phyloP scores from a whole-genome alignment of 2,329 filamentous ascomycete genomes.

The Talaromyces islandicus region DNA sequence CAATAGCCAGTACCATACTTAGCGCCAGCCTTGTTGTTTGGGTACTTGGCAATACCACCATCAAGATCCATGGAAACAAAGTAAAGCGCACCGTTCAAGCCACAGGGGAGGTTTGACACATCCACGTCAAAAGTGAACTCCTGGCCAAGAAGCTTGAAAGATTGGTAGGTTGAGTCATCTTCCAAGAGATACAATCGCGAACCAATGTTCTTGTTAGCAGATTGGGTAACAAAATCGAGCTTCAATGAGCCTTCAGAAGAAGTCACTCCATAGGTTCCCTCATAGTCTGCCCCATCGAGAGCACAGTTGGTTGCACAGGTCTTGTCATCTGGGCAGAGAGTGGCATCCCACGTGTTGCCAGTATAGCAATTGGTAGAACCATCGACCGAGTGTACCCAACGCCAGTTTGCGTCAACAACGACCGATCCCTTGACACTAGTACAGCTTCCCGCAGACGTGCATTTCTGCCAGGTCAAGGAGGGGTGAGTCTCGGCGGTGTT shows the following conservation, averaged over 20 bases:
- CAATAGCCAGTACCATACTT: slow-evolving; percentile 60
- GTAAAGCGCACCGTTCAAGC: slow-evolving; percentile 67
- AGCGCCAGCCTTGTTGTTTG: slow-evolving; percentile 52
- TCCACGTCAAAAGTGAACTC: slow-evolving; percentile 71
- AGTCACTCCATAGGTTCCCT: slow-evolving; percentile 47
- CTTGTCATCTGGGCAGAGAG: slow-evolving; percentile 43
- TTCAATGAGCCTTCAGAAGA: slow-evolving; percentile 45
- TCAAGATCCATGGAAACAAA: slow-evolving; percentile 48
- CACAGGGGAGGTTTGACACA: slow-evolving; percentile 61
- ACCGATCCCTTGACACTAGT: slow-evolving; percentile 47
- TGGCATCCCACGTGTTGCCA: slow-evolving; percentile 46
- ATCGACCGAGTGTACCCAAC: slow-evolving; percentile 48
- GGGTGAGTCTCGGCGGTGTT: slow-evolving; percentile 38
- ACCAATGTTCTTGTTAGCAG: slow-evolving; percentile 31
- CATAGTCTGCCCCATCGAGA: slow-evolving; percentile 52
- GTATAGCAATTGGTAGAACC: slow-evolving; percentile 54
- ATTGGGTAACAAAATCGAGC: slow-evolving; percentile 42
- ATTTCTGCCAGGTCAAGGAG: slow-evolving; percentile 48
- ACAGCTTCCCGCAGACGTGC: slow-evolving; percentile 48
- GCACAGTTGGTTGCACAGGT: slow-evolving; percentile 53
- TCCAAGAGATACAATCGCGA: slow-evolving; percentile 61
- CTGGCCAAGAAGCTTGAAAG: slow-evolving; percentile 59
- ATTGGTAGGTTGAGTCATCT: slow-evolving; percentile 56
- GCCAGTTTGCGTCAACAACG: slow-evolving; percentile 55
- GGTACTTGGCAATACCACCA: slow-evolving; percentile 50